Evolutionary conservation across 495 filamentous ascomycete genomes (phyloP), one percentile per base, ranked within the genome.

Genomic region (Penicillium paradoxum): DNA sequence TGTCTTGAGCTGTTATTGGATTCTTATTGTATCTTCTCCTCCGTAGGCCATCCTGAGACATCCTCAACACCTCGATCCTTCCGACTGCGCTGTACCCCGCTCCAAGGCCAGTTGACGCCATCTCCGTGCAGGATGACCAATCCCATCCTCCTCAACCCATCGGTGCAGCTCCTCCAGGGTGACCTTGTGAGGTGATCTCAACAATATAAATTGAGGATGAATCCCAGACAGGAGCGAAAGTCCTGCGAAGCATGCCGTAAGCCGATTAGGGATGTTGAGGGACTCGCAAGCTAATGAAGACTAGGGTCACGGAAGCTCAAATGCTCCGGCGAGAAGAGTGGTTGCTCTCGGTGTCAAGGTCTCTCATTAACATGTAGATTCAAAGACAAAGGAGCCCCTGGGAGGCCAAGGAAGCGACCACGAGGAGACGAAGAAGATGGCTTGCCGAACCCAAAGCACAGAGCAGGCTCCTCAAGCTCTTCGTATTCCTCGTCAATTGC

Each of bases 291-390:
- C 29, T 49, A 45, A 47, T 21, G 30, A 38, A 21, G 29, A 7
- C 21, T n/a, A 65, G 63, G 63, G 14, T 25, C 63, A 0, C 57
- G 63, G 21, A 65, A 65, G 52, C 60, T 65, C 30, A 51, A 57
- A 56, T 65, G 63, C 54, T 65, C 63, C 25, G 63, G 63, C 3
- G 63, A 65, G 37, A 63, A 60, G 37, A 60, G 38, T 9, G 63
- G 63, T 9, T 65, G 63, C 43, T 60, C 63, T 21, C 54, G 63
- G 15, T 65, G 63, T 32, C 51, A 49, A 0, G 37, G 51, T 15
- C 24, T 63, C 5, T 49, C 48, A 29, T 27, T 65, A 32, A 14
- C 57, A 5, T 65, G 63, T 65, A 57, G 40, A 54, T 65, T 63
- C 44, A 50, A 65, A 42, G 63, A 63, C 19, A 59, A 65, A 50